Base-by-base conservation (phyloP, 805 yeast species). In the Millerozyma acaciae region DNA sequence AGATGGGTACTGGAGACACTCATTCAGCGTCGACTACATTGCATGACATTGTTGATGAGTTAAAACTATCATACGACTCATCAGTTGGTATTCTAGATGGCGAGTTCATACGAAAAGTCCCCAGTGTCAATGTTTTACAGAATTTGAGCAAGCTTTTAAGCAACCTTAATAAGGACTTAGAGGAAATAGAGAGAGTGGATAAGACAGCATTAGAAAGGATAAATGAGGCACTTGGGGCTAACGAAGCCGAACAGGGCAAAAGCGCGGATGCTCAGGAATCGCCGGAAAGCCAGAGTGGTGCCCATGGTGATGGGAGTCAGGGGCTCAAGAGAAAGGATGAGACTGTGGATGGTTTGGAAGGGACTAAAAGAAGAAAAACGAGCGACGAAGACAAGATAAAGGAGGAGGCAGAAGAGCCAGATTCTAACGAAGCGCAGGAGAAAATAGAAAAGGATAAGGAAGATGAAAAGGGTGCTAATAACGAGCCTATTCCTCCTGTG, bases 31-130 rank as follows among this genome's bases (percentile, higher is more conserved):
- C 71, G 4, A 65, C 70, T 4, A 57, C 65, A 6, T 50, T 82
- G 32, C 68, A 69, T 18, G 72, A 73, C 34, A 70, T 82, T 9
- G 57, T 81, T 34, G 59, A 60, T 28, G 76, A 74, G 41, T 54
- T 80, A 23, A 64, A 68, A 29, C 53, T 82, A 33, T 58, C 73
- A 1, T 81, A 75, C 48, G 84, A 80, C 45, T 61, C 72, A 4
- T 73, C 75, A 24, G 62, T 73, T 12, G 88, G 88, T 1, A 54
- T 75, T 33, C 55, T 82, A 16, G 78, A 71, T 43, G 89, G 89
- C 1, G 79, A 75, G 13, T 48, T 68, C 5, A 62, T 75, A 0
- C 58, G 70, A 18, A 57, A 53, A 18, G 46, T 62, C 2, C 66
- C 73, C 5, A 56, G 63, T 14, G 73, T 62, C 14, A 66, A 66